A percentile compares a stretch with the other conserved stretches of the same genome.
Conservation (phyloP, 1,284 basidiomycete genomes). For the Ganoderma lingzhi region DNA sequence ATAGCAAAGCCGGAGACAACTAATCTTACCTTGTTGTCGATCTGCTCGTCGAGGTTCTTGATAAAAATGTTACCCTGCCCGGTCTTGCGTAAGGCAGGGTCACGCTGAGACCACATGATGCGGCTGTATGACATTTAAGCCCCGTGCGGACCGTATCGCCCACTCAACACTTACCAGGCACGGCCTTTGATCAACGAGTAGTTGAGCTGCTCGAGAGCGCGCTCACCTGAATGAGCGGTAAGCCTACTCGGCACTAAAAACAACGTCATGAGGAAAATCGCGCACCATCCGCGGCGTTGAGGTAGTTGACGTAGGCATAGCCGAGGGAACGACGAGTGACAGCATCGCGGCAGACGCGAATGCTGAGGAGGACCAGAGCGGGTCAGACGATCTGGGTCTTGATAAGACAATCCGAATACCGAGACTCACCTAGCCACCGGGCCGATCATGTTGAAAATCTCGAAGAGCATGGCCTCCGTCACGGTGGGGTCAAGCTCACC, state of each 20-base stretch:
- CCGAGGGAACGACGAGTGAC: conserved; percentile 99
- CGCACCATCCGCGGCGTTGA: conserved; percentile 93
- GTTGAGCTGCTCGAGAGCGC: conserved; percentile 99
- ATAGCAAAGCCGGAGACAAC: neutral
- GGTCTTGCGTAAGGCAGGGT: conserved; percentile 98
- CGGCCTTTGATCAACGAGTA: conserved; percentile 99
- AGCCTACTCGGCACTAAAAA: neutral
- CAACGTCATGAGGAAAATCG: neutral
- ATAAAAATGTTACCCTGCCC: conserved; percentile 99
- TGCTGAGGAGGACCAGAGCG: conserved; percentile 56
- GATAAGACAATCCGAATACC: conserved; percentile 18
- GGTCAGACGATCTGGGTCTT: conserved; percentile 20
- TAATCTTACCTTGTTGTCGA: conserved; percentile 92
- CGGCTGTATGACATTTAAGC: conserved; percentile 62
- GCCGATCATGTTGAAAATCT: conserved; percentile 99
- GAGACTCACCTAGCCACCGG: conserved; percentile 89
- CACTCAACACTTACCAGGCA: conserved; percentile 73
- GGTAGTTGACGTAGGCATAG: conserved; percentile 99
- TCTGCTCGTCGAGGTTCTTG: conserved; percentile 98
- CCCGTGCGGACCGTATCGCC: neutral
- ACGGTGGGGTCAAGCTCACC: conserved; percentile 98
- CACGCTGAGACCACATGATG: conserved; percentile 99
- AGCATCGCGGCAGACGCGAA: conserved; percentile 99
- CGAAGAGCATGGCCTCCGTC: conserved; percentile 99
- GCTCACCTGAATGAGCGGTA: conserved; percentile 72